Percentiles rank a stretch among this genome's conserved stretches.
phyloP scores from a whole-genome alignment of 352 stramenopile genomes.

The Discostella stelligera region DNA sequence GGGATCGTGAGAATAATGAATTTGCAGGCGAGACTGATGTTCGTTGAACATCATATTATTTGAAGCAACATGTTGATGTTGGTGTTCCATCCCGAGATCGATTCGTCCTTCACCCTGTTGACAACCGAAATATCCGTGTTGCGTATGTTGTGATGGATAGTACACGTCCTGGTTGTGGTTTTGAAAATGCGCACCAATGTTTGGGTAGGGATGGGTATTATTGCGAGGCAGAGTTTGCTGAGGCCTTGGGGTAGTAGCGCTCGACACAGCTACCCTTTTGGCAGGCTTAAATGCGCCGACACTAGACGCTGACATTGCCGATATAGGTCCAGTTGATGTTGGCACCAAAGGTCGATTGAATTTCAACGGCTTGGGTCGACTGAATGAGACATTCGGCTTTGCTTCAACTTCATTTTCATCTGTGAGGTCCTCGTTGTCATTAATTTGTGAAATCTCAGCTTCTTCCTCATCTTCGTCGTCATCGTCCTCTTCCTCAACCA shows the following conservation, averaged over 20 bases:
- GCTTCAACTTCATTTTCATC: constrained; percentile 7
- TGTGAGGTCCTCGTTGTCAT: background rate
- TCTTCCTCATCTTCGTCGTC: constrained; percentile 15
- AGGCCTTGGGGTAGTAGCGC: constrained; percentile 28
- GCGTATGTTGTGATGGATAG: constrained; percentile 22
- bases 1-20: constrained; percentile 26
- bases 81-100: background rate
- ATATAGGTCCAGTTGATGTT: background rate
- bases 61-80: constrained; percentile 4
- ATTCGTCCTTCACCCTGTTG: background rate
- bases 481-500: constrained; percentile 5
- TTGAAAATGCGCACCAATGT: constrained; percentile 3
- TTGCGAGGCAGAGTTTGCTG: constrained; percentile 13
- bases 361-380: constrained; percentile 21
- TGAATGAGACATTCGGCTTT: constrained; percentile 1
- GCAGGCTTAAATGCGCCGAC: constrained; percentile 20
- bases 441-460: constrained; percentile 26
- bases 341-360: constrained; percentile 12
- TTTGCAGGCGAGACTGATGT: constrained; percentile 5
- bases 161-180: constrained; percentile 14
- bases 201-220: background rate
- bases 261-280: constrained; percentile 8
- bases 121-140: constrained; percentile 24
- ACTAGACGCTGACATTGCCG: constrained; percentile 3
- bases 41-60: constrained; percentile 10